Percentiles rank a stretch among this genome's conserved stretches.
These are phyloP conservation scores for Lactarius quietus DNA, from an alignment of 768 basidiomycete genomes.

Conservation along the genomic window DNA sequence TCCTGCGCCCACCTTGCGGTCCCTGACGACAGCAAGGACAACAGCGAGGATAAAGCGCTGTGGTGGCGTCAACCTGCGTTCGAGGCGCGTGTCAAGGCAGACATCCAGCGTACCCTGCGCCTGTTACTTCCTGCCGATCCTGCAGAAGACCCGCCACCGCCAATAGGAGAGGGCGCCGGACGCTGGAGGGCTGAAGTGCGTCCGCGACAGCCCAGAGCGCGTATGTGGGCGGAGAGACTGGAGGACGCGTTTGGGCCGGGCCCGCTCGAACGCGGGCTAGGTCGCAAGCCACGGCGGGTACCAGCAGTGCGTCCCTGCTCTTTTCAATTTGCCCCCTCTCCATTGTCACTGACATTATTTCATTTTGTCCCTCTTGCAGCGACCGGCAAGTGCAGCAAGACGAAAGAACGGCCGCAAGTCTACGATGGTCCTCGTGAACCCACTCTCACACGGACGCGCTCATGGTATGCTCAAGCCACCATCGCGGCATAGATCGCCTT, in stretches of 20 bases:
- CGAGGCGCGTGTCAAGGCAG: constrained; percentile 20
- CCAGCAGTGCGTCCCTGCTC: constrained; percentile 10
- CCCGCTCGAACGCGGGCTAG: constrained; percentile 17
- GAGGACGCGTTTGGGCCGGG: constrained; percentile 23
- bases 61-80: constrained; percentile 19
- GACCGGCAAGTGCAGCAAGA: constrained; percentile 3
- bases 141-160: background rate
- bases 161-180: background rate
- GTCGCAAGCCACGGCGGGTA: constrained; percentile 21
- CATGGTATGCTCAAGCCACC: constrained; percentile 11
- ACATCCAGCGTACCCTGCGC: constrained; percentile 15
- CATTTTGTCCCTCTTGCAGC: background rate
- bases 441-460: background rate
- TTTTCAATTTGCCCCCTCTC: no score
- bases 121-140: constrained; percentile 15
- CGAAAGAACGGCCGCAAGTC: background rate
- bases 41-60: background rate
- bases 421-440: background rate
- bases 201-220: constrained; percentile 11
- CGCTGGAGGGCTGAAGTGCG: constrained; percentile 11
- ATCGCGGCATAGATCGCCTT: background rate
- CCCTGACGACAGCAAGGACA: background rate
- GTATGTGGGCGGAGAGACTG: constrained; percentile 21
- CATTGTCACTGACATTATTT: background rate
- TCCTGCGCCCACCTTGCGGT: background rate